These are phyloP conservation scores for Acacia melanoxylon DNA, from an alignment of 306 rosid species.

Conservation along the genomic window DNA sequence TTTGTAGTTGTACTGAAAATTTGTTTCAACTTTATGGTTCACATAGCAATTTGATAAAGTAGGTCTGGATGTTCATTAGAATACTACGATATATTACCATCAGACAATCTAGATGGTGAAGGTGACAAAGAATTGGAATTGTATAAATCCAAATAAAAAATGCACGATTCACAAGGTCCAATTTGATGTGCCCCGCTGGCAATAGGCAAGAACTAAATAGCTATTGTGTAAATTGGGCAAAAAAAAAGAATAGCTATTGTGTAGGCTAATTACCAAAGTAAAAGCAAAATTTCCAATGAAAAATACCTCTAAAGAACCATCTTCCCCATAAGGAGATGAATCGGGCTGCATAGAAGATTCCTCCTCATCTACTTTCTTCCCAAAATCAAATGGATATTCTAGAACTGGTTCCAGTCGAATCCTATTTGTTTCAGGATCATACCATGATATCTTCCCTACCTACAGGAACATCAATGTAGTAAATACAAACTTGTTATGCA, in stretches of 20 bases:
- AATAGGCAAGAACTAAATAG: background rate
- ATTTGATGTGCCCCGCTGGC: background rate
- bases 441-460: conserved; percentile 75
- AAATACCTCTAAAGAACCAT: conserved; percentile 88
- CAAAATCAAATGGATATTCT: conserved; percentile 70
- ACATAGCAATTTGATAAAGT: conserved; percentile 8
- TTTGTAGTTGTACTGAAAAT: background rate
- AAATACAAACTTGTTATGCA: conserved; percentile 17
- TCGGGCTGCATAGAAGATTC: conserved; percentile 45
- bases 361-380: conserved; percentile 53
- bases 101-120: background rate
- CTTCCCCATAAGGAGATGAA: conserved; percentile 65
- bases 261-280: background rate
- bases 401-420: conserved; percentile 59
- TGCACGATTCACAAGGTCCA: background rate
- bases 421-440: conserved; percentile 52
- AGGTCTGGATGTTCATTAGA: background rate
- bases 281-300: background rate
- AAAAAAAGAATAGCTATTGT: background rate
- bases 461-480: conserved; percentile 36
- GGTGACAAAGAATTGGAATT: background rate
- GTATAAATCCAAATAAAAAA: background rate
- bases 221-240: background rate
- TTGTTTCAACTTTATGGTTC: conserved; percentile 3
- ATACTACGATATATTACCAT: background rate